Evolutionary conservation across 306 rosid genomes (phyloP).

Genomic region (Rubus idaeus): DNA sequence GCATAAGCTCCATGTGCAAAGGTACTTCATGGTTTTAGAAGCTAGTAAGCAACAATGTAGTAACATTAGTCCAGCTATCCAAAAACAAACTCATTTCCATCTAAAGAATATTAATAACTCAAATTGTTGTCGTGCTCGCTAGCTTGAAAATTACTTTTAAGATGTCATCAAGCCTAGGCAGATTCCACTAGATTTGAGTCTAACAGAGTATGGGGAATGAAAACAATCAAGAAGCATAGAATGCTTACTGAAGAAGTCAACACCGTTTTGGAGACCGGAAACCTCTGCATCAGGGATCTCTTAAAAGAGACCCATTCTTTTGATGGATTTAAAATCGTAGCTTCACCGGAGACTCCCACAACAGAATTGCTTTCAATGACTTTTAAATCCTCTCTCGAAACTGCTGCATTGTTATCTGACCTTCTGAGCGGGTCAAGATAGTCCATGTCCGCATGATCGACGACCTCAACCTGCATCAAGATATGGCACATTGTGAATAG

Average conservation of each 20-base stretch:
- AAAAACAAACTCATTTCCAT: not conserved
- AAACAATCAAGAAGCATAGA: conserved; percentile 10
- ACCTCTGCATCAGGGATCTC: conserved; percentile 77
- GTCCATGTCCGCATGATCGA: conserved; percentile 39
- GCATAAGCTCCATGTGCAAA: not conserved
- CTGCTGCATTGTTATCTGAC: conserved; percentile 35
- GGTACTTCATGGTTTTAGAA: not conserved
- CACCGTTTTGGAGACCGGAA: conserved; percentile 80
- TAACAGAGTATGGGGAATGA: not conserved
- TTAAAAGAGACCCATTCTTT: conserved; percentile 86
- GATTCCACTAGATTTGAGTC: conserved; percentile 12
- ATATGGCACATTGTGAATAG: conserved; percentile 7
- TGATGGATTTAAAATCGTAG: conserved; percentile 31
- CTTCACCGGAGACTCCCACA: conserved; percentile 32
- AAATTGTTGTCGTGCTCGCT: conserved; percentile 10
- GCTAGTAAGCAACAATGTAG: not conserved
- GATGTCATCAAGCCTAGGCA: not conserved
- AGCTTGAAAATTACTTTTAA: conserved; percentile 11
- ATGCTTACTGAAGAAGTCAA: conserved; percentile 69
- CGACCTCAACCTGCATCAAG: conserved; percentile 44
- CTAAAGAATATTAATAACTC: too few species aligned
- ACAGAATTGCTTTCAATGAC: conserved; percentile 31
- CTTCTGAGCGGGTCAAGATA: conserved; percentile 83
- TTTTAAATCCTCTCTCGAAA: conserved; percentile 21
- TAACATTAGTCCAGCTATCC: not conserved